phyloP scores from a whole-genome alignment of 768 basidiomycete genomes.

The Heimioporus sp. region DNA sequence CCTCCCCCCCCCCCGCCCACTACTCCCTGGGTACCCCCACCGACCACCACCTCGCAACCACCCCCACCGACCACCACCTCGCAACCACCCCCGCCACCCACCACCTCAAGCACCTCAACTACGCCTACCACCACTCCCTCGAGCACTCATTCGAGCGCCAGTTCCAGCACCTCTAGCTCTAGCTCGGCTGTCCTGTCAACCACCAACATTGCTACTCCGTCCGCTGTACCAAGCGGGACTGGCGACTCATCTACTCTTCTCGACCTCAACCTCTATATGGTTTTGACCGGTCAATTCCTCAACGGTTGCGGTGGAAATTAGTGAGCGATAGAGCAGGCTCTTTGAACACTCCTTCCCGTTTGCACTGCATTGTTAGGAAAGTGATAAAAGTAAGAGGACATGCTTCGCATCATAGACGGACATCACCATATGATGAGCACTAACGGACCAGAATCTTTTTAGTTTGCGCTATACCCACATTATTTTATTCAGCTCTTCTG shows the following conservation, averaged over 20 bases:
- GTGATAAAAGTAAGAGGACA: slow-evolving; percentile 14
- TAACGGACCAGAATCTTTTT: slow-evolving; percentile 19
- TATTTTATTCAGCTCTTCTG: slow-evolving; percentile 13
- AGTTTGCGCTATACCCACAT: slow-evolving; percentile 26
- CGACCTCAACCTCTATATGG: slow-evolving; percentile 14
- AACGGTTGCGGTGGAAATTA: slow-evolving; percentile 4
- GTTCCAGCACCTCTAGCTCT: too few relatives aligned
- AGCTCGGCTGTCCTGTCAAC: slow-evolving; percentile 15
- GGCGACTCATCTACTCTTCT: slow-evolving; percentile 10
- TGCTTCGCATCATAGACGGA: slow-evolving; percentile 19
- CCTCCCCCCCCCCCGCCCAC: slow-evolving; percentile 16
- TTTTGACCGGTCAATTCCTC: slow-evolving; percentile 21
- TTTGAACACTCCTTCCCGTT: background rate
- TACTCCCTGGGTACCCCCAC: slow-evolving; percentile 23
- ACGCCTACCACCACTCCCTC: slow-evolving; percentile 5
- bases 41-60: slow-evolving; percentile 22
- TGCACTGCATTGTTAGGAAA: background rate
- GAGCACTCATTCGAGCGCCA: background rate
- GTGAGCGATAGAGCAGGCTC: slow-evolving; percentile 8
- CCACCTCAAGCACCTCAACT: slow-evolving; percentile 8
- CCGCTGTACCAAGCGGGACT: slow-evolving; percentile 6
- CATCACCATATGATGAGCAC: slow-evolving; percentile 10
- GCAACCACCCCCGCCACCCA: slow-evolving; percentile 11
- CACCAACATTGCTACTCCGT: slow-evolving; percentile 10
- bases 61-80: slow-evolving; percentile 22